phyloP scores from a whole-genome alignment of 768 basidiomycete species.

The Boletus insuetus region DNA sequence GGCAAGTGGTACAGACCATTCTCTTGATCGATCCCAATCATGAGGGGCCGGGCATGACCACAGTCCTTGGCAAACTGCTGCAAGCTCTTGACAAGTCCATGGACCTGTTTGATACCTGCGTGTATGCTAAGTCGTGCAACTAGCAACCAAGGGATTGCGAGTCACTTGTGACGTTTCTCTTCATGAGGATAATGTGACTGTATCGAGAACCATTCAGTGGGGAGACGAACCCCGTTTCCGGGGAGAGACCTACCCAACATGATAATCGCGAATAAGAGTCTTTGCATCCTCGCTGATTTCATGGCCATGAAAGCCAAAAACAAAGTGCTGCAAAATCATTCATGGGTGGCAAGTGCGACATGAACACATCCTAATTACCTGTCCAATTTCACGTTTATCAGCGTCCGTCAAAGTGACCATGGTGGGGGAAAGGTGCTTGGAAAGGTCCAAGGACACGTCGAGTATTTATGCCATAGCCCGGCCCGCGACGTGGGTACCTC shows the following conservation, averaged over 20 bases:
- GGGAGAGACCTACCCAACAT: slow-evolving; percentile 46
- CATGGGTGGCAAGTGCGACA: neutral
- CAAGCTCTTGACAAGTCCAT: slow-evolving; percentile 44
- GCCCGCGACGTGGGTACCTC: too few species aligned
- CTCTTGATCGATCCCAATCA: slow-evolving; percentile 75
- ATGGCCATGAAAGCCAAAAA: slow-evolving; percentile 66
- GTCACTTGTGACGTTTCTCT: slow-evolving; percentile 58
- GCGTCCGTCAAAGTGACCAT: slow-evolving; percentile 34
- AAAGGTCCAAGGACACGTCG: too few species aligned
- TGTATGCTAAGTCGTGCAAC: neutral
- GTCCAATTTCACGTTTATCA: slow-evolving; percentile 45
- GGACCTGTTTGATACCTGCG: slow-evolving; percentile 51
- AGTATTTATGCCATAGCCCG: too few species aligned
- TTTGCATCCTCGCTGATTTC: slow-evolving; percentile 49
- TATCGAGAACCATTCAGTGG: neutral
- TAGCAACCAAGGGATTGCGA: neutral
- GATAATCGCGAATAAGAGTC: slow-evolving; percentile 58
- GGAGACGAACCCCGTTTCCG: too few species aligned
- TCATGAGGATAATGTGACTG: slow-evolving; percentile 65
- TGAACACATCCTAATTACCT: slow-evolving; percentile 29
- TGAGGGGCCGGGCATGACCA: slow-evolving; percentile 53
- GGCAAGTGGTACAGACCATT: slow-evolving; percentile 44
- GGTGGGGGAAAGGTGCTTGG: neutral
- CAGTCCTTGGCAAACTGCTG: slow-evolving; percentile 55
- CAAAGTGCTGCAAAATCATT: slow-evolving; percentile 56